Percentiles rank a stretch among this genome's conserved stretches.
Conservation (phyloP, 306 rosid genomes). For the Vigna reflexopilosa region DNA sequence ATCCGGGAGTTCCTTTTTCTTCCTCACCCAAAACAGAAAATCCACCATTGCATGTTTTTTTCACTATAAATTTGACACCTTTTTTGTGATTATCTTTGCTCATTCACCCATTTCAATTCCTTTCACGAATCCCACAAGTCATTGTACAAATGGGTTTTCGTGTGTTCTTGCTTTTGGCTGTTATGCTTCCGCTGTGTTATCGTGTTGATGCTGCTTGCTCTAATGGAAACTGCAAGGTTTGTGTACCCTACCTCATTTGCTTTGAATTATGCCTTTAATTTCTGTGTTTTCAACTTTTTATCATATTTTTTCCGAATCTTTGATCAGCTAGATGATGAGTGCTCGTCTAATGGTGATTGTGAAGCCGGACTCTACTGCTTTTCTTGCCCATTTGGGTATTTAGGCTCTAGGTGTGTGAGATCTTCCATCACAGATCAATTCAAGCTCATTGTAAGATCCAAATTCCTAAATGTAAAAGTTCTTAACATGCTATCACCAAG, state of each 20-base stretch:
- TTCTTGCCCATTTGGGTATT: constrained; percentile 55
- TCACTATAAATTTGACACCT: too few species aligned
- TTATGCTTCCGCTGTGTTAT: constrained; percentile 34
- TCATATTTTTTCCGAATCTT: not conserved
- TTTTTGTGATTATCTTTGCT: too few species aligned
- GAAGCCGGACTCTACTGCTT: constrained; percentile 63
- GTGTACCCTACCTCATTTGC: not conserved
- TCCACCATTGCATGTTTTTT: not conserved
- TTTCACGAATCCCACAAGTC: not conserved
- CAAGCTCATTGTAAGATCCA: constrained; percentile 62
- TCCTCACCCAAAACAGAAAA: not conserved
- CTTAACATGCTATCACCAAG: not conserved
- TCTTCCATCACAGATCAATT: constrained; percentile 71
- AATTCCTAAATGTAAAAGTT: too few species aligned
- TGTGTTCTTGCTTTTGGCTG: constrained; percentile 28
- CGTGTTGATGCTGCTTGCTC: constrained; percentile 58
- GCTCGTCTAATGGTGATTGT: constrained; percentile 70
- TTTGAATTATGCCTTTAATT: not conserved
- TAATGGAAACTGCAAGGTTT: constrained; percentile 67
- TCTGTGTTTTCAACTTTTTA: not conserved
- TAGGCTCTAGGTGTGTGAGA: constrained; percentile 71
- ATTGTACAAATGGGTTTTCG: constrained; percentile 37
- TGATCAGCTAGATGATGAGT: constrained; percentile 60
- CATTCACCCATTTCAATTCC: too few species aligned
- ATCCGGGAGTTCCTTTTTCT: not conserved